Conservation (phyloP, 148 eudicot species). For the Chenopodium berlandieri region DNA sequence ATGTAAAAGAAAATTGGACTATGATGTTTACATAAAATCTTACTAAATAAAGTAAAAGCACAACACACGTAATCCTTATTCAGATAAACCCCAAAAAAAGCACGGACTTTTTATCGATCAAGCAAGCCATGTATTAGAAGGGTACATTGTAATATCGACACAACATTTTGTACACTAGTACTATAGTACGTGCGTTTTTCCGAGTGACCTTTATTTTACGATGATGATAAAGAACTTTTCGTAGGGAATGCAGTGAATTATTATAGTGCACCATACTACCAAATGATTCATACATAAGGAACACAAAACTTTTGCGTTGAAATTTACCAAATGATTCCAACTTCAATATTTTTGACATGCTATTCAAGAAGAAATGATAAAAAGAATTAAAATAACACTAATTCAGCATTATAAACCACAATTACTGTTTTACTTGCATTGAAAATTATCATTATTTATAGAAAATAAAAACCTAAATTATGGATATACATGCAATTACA, state of each 20-base stretch:
- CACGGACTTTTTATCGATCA: neutral
- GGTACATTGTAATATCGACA: no score
- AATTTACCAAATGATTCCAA: no score
- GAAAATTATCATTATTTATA: no score
- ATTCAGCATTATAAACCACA: neutral
- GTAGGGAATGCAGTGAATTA: neutral
- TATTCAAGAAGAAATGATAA: neutral
- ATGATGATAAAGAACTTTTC: neutral
- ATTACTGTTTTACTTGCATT: neutral
- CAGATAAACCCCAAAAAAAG: no score
- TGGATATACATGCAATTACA: neutral
- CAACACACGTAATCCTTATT: neutral
- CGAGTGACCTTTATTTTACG: neutral
- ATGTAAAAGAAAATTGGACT: no score
- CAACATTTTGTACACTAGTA: neutral
- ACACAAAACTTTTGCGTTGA: no score
- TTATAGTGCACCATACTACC: no score
- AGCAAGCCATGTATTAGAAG: neutral
- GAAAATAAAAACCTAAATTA: neutral
- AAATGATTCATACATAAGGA: no score
- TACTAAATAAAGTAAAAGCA: neutral
- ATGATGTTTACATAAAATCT: no score
- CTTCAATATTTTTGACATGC: neutral
- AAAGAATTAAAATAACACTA: neutral
- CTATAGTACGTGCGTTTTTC: no score